Evolutionary conservation across 192 early-diverging fungal genomes (phyloP).

Genomic region (Gaertneriomyces sp.): DNA sequence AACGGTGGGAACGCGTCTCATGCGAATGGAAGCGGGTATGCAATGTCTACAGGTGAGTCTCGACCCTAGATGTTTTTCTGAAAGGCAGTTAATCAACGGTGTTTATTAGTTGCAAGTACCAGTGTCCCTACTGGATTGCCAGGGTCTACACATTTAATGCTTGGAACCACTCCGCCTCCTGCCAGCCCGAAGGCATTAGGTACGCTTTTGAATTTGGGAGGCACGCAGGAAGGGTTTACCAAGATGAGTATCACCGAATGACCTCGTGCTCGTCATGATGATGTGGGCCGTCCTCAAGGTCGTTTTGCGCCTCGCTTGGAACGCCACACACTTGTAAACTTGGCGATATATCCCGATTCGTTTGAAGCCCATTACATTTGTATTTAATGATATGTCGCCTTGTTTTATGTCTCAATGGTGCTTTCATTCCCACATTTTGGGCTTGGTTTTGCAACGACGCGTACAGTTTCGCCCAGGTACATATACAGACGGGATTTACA

Average conservation of each 20-base stretch:
- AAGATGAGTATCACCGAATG: constrained; percentile 37
- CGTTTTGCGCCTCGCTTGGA: too few relatives aligned
- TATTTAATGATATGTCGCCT: too few relatives aligned
- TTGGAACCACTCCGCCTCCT: neutral
- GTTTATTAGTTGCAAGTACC: neutral
- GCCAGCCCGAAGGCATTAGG: constrained; percentile 26
- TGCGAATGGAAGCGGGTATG: neutral
- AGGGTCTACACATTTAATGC: neutral
- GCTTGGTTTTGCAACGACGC: too few relatives aligned
- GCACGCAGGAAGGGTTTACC: constrained; percentile 36
- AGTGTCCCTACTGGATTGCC: neutral
- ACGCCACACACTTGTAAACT: too few relatives aligned
- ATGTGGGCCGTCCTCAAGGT: too few relatives aligned
- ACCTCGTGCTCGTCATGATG: too few relatives aligned
- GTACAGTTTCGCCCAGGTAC: too few relatives aligned
- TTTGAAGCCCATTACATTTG: too few relatives aligned
- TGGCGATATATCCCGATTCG: too few relatives aligned
- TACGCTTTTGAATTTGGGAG: constrained; percentile 40
- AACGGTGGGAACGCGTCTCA: neutral
- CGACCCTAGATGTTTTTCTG: neutral
- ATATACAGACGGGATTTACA: too few relatives aligned
- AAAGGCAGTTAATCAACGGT: neutral
- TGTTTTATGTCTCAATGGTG: too few relatives aligned
- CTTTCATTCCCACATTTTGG: too few relatives aligned
- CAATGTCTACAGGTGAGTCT: neutral